Evolutionary conservation across 2,329 filamentous ascomycete species (phyloP), one percentile per base, ranked within the genome.

Genomic region (Paracamarosporium sp.): DNA sequence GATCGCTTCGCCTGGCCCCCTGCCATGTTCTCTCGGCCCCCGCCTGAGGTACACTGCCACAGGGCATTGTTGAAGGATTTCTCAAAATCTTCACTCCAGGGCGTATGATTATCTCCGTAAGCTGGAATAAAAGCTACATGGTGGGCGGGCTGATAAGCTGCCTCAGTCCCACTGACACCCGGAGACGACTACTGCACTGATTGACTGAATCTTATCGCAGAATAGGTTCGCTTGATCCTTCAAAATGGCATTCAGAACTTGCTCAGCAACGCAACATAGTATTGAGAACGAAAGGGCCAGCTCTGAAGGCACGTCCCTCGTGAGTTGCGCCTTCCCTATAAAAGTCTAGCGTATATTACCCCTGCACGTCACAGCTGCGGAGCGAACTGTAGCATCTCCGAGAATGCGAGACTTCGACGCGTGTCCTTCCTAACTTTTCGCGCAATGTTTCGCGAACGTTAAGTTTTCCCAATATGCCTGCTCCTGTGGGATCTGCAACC

Each of bases 391-490:
- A 27, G 9, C 25, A 53, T 41, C 41, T 53, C 51, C 51, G 52
- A 27, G 52, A 54, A 38, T 25, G 40, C 17, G 22, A 47, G 13
- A 11, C 25, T 28, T 12, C 33, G 22, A 54, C 52, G 31, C 52
- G 41, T 54, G 30, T 75, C 73, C 30, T 40, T 25, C 35, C n/a
- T 5, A 25, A 4, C 6, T 25, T 8, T 9, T 28, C 17, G 17
- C 31, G 71, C 71, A 63, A 65, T 76, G 44, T 55, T 50, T 27
- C 30, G 63, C 63, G 65, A 63, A 71, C 72, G 65, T 74, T 78
- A 56, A 45, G 4, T 27, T 15, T 28, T 41, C 24, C 20, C 40
- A 63, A 12, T 50, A 76, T 76, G 74, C 67, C 72, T 63, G 63
- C 70, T 50, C 68, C 63, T 57, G 61, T 38, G 30, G 44, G 35